phyloP scores from a whole-genome alignment of 1,284 basidiomycete species.

The Kwoniella shivajii region DNA sequence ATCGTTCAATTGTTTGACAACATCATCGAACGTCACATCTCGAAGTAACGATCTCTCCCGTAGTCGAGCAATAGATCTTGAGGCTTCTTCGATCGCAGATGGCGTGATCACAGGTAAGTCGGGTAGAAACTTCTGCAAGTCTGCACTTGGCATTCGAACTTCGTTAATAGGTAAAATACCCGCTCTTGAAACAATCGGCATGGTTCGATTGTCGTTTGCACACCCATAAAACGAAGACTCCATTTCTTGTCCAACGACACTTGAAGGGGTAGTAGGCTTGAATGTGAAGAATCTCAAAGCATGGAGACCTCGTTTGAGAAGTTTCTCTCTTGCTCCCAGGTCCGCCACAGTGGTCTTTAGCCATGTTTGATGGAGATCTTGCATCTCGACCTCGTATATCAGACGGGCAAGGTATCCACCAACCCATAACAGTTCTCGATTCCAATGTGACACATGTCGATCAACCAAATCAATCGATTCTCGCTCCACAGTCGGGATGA shows the following conservation, averaged over 20 bases:
- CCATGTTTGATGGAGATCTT: constrained; percentile 52
- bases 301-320: constrained; percentile 72
- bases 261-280: constrained; percentile 79
- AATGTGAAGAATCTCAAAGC: constrained; percentile 88
- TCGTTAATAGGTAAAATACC: constrained; percentile 73
- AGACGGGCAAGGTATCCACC: constrained; percentile 76
- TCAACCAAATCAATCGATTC: constrained; percentile 90
- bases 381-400: constrained; percentile 85
- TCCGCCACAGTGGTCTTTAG: constrained; percentile 39
- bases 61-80: constrained; percentile 67
- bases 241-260: constrained; percentile 75
- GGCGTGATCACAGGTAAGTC: constrained; percentile 75
- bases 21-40: constrained; percentile 82
- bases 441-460: constrained; percentile 74
- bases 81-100: constrained; percentile 66
- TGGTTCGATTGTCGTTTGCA: constrained; percentile 51
- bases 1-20: constrained; percentile 74
- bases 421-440: constrained; percentile 79
- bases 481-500: constrained; percentile 96
- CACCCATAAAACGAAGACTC: constrained; percentile 83
- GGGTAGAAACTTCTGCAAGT: constrained; percentile 77
- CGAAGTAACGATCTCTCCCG: constrained; percentile 71
- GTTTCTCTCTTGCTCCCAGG: constrained; percentile 63
- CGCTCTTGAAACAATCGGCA: constrained; percentile 77
- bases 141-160: constrained; percentile 76